These are phyloP conservation scores for Lepidium aucheri DNA, from an alignment of 345 rosid genomes.

Conservation along the genomic window DNA sequence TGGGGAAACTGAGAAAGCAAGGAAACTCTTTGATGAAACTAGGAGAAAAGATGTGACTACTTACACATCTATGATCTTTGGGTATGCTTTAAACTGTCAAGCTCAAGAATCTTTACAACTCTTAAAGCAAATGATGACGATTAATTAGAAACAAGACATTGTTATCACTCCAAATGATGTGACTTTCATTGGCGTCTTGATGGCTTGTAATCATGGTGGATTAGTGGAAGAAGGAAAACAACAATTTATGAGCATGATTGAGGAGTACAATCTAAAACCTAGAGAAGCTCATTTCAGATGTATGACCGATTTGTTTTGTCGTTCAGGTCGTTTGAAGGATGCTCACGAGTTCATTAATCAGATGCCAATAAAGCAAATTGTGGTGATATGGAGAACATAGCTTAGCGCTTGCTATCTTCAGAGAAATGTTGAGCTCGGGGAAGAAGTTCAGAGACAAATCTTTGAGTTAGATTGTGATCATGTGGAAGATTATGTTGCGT, in stretches of 20 bases:
- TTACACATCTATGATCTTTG: constrained; percentile 36
- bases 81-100: constrained; percentile 34
- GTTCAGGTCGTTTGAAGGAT: constrained; percentile 30
- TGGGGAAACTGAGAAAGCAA: constrained; percentile 31
- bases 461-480: constrained; percentile 23
- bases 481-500: constrained; percentile 26
- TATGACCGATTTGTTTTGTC: constrained; percentile 32
- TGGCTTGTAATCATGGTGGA: constrained; percentile 42
- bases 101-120: constrained; percentile 27
- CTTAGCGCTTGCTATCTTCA: constrained; percentile 28
- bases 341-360: constrained; percentile 26
- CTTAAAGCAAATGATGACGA: constrained; percentile 26
- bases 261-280: constrained; percentile 33
- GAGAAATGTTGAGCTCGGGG: constrained; percentile 24
- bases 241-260: constrained; percentile 27
- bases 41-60: constrained; percentile 30
- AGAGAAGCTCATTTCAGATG: constrained; percentile 36
- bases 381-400: constrained; percentile 31
- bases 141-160: background rate
- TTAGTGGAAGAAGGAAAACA: constrained; percentile 30
- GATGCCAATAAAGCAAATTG: constrained; percentile 26
- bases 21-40: constrained; percentile 23
- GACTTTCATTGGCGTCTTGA: constrained; percentile 38
- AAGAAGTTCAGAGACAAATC: constrained; percentile 22
- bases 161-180: constrained; percentile 30